phyloP scores from a whole-genome alignment of 2,329 filamentous ascomycete genomes.

The Ceratocystiopsis brevicomis region DNA sequence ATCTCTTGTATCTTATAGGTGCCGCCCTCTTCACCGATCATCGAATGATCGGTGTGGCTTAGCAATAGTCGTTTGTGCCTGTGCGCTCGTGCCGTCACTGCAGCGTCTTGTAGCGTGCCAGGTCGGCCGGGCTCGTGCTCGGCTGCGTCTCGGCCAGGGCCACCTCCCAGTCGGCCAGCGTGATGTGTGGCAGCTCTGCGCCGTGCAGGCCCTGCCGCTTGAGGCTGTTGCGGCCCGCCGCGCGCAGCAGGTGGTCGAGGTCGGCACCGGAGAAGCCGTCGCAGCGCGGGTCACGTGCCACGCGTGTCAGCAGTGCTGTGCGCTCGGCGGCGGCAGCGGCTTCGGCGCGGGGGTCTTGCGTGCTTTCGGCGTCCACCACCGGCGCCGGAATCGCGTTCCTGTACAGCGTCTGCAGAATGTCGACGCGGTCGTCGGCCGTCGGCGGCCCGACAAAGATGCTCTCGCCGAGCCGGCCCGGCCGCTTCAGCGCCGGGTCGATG shows the following conservation, averaged over 20 bases:
- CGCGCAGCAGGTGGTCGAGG: conserved; percentile 31
- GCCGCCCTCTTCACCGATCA: too few species aligned
- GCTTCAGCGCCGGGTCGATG: conserved; percentile 87
- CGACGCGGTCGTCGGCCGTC: conserved; percentile 52
- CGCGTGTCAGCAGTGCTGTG: conserved; percentile 26
- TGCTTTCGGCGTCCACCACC: too few species aligned
- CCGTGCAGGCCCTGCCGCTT: conserved; percentile 13
- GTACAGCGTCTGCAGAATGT: conserved; percentile 59
- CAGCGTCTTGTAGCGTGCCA: conserved; percentile 7
- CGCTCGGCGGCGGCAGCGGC: conserved; percentile 18
- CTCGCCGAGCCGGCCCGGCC: conserved; percentile 74
- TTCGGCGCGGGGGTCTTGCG: neutral
- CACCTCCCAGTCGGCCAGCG: conserved; percentile 30
- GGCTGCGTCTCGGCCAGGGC: conserved; percentile 29
- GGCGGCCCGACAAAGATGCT: conserved; percentile 70
- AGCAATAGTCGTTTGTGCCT: too few species aligned
- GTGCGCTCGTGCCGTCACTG: too few species aligned
- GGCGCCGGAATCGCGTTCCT: conserved; percentile 23
- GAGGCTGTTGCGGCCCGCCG: conserved; percentile 20
- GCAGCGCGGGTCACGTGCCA: conserved; percentile 51
- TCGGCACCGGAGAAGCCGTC: conserved; percentile 58
- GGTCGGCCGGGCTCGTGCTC: conserved; percentile 22
- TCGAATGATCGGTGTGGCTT: too few species aligned
- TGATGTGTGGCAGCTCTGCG: conserved; percentile 16
- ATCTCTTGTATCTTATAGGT: too few species aligned